phyloP scores from a whole-genome alignment of 805 yeast genomes.

The Starmerella kuoi region DNA sequence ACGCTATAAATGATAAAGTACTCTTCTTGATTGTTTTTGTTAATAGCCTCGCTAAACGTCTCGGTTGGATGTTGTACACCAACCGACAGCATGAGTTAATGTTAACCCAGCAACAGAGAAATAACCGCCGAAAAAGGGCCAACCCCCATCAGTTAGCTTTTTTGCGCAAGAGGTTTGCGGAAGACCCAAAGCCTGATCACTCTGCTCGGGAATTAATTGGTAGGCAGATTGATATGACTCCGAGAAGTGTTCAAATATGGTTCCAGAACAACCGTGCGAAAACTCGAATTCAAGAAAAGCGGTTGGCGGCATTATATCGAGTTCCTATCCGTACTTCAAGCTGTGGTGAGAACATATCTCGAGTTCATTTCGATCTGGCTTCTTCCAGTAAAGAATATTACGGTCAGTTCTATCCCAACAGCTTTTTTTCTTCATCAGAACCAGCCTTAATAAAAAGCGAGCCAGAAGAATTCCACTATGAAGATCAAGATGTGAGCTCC shows the following conservation, averaged over 20 bases:
- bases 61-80: not conserved
- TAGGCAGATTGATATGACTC: constrained; percentile 66
- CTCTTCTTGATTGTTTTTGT: not conserved
- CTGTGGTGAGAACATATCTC: constrained; percentile 11
- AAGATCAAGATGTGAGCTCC: too few relatives aligned
- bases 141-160: constrained; percentile 67
- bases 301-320: not conserved
- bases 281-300: constrained; percentile 30
- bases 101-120: constrained; percentile 29
- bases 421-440: not conserved
- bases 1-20: too few relatives aligned
- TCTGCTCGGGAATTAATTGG: constrained; percentile 38
- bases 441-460: too few relatives aligned
- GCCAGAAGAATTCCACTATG: too few relatives aligned
- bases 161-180: constrained; percentile 54
- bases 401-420: not conserved
- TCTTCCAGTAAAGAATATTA: not conserved
- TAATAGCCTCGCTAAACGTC: not conserved
- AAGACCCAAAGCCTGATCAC: constrained; percentile 57
- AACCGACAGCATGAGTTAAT: constrained; percentile 3
- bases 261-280: constrained; percentile 65
- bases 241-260: constrained; percentile 84
- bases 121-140: constrained; percentile 51
- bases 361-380: constrained; percentile 12
- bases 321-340: constrained; percentile 3